phyloP scores from a whole-genome alignment of 176 grass and related monocot genomes.

The Luzula sylvatica region DNA sequence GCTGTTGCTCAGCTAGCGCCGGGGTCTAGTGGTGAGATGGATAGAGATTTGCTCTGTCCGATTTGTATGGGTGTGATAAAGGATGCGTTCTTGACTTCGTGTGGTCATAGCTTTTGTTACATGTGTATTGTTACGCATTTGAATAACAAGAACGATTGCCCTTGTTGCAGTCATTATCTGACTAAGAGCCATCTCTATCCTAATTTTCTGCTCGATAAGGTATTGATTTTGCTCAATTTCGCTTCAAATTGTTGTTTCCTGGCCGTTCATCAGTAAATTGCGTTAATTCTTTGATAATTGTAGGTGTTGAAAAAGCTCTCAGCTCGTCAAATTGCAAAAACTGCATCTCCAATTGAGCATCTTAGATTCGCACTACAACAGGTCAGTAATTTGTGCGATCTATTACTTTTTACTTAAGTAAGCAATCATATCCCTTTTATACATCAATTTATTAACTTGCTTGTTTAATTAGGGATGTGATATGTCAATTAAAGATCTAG shows the following conservation, averaged over 20 bases:
- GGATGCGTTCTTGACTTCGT: conserved; percentile 92
- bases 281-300: background rate
- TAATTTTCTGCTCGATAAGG: conserved; percentile 96
- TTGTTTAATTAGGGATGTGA: conserved; percentile 66
- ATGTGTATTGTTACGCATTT: conserved; percentile 98
- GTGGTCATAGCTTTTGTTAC: conserved; percentile 98
- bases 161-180: conserved; percentile 75
- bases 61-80: conserved; percentile 99
- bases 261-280: conserved; percentile 1
- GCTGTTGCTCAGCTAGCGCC: background rate
- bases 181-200: conserved; percentile 95
- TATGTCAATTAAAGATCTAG: conserved; percentile 78
- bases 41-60: conserved; percentile 89
- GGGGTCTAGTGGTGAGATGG: conserved; percentile 13
- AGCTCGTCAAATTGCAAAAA: conserved; percentile 65
- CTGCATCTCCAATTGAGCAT: conserved; percentile 73
- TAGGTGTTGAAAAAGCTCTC: conserved; percentile 88
- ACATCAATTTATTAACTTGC: conserved; percentile 9
- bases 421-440: background rate
- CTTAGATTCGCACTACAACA: conserved; percentile 74
- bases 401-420: background rate
- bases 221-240: conserved; percentile 5
- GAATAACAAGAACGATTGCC: conserved; percentile 82
- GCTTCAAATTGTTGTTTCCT: background rate
- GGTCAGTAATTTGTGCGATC: conserved; percentile 37